Evolutionary conservation across 176 grass and related monocot genomes (phyloP).

Genomic region (Urochloa ruziziensis): DNA sequence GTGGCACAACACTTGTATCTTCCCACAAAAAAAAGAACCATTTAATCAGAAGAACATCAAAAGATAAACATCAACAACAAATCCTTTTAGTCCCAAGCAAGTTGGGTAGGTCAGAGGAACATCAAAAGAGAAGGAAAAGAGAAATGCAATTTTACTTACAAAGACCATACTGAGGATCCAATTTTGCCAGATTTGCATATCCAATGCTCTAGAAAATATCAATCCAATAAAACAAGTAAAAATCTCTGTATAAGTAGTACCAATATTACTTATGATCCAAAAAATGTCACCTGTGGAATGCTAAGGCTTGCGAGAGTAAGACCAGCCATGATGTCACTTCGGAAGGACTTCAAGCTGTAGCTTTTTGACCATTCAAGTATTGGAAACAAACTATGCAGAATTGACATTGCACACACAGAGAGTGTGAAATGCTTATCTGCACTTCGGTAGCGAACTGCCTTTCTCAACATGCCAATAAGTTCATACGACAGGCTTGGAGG

Average conservation of each 20-base stretch:
- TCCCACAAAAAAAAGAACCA: background rate
- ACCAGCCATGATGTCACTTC: background rate
- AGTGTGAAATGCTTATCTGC: constrained; percentile 3
- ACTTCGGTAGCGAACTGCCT: background rate
- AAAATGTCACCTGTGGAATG: constrained; percentile 2
- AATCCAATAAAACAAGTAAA: background rate
- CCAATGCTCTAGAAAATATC: constrained; percentile 10
- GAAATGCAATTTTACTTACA: background rate
- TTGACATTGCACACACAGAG: background rate
- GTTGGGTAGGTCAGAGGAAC: background rate
- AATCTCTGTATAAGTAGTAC: background rate
- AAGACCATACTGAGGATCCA: constrained; percentile 18
- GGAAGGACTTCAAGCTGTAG: background rate
- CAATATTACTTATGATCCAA: background rate
- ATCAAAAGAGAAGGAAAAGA: background rate
- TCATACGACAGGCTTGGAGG: constrained; percentile 46
- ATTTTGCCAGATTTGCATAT: constrained; percentile 13
- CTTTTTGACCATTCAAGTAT: constrained; percentile 5
- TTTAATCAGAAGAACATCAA: constrained; percentile 1
- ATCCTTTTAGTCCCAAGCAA: background rate
- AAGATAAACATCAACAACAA: background rate
- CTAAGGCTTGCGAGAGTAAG: constrained; percentile 1
- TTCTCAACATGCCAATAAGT: constrained; percentile 29
- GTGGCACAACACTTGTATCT: constrained; percentile 71
- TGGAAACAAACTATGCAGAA: constrained; percentile 8